Conservation (phyloP, 495 filamentous ascomycete species). For the Echria macrotheca region DNA sequence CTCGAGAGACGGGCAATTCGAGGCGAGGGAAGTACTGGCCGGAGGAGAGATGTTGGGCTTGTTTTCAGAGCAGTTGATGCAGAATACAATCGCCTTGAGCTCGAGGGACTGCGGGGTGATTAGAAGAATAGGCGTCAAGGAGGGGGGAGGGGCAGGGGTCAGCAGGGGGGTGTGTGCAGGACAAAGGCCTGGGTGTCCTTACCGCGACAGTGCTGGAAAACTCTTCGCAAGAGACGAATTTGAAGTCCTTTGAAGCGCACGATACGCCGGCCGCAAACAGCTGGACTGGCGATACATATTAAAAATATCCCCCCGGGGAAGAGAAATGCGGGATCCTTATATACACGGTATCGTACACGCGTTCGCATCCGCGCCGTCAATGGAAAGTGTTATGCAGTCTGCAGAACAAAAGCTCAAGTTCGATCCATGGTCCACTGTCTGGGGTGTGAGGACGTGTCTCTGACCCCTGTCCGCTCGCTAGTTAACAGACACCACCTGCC, state of each 20-base stretch:
- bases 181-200: constrained; percentile 7
- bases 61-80: constrained; percentile 7
- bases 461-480: too few species aligned
- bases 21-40: constrained; percentile 1
- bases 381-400: constrained; percentile 2
- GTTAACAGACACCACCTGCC: too few species aligned
- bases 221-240: constrained; percentile 16
- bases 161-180: neutral
- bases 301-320: constrained; percentile 5
- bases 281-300: constrained; percentile 25
- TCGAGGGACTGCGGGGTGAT: constrained; percentile 18
- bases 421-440: too few species aligned
- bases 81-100: constrained; percentile 17
- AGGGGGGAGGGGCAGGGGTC: neutral
- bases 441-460: too few species aligned
- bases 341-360: constrained; percentile 9
- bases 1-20: constrained; percentile 16
- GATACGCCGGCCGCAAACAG: constrained; percentile 18
- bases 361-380: neutral
- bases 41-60: neutral
- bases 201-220: constrained; percentile 15
- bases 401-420: too few species aligned
- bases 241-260: constrained; percentile 18
- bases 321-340: neutral
- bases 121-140: neutral